A percentile compares a stretch with the other conserved stretches of the same genome.
phyloP scores from a whole-genome alignment of 805 yeast genomes.

The Teunomyces aglyptinius region DNA sequence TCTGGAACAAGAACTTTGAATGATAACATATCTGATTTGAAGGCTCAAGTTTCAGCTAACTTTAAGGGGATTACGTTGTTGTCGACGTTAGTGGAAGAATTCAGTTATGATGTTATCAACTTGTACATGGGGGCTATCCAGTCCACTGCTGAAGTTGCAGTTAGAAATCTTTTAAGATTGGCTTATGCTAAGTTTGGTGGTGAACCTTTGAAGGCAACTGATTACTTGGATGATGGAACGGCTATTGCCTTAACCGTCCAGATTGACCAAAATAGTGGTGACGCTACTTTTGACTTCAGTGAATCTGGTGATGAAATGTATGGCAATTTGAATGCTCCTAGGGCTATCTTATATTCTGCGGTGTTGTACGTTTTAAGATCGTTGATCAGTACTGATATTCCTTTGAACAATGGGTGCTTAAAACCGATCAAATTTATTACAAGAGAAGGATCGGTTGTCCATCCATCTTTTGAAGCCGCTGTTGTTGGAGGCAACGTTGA shows the following conservation, averaged over 20 bases:
- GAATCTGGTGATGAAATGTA: constrained; percentile 87
- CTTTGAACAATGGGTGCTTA: constrained; percentile 91
- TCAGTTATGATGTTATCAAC: constrained; percentile 55
- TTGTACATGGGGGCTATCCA: constrained; percentile 82
- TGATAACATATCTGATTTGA: constrained; percentile 70
- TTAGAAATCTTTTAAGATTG: constrained; percentile 40
- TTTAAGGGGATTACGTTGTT: constrained; percentile 77
- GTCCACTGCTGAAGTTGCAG: constrained; percentile 71
- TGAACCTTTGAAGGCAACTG: constrained; percentile 49
- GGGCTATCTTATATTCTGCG: constrained; percentile 85
- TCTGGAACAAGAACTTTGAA: constrained; percentile 82
- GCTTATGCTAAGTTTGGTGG: constrained; percentile 42
- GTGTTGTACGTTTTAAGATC: constrained; percentile 84
- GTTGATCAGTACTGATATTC: constrained; percentile 82
- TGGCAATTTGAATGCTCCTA: constrained; percentile 91
- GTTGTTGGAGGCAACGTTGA: constrained; percentile 91
- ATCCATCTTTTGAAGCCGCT: constrained; percentile 84
- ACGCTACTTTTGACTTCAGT: constrained; percentile 75
- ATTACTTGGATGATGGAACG: constrained; percentile 81
- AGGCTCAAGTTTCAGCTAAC: constrained; percentile 71
- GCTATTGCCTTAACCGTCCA: constrained; percentile 54
- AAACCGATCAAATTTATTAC: constrained; percentile 65
- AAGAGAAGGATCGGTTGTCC: constrained; percentile 42
- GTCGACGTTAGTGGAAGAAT: constrained; percentile 58
- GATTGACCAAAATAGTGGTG: constrained; percentile 47